Conservation (phyloP, 1,284 basidiomycete genomes). For the Boletellus deceptivus region DNA sequence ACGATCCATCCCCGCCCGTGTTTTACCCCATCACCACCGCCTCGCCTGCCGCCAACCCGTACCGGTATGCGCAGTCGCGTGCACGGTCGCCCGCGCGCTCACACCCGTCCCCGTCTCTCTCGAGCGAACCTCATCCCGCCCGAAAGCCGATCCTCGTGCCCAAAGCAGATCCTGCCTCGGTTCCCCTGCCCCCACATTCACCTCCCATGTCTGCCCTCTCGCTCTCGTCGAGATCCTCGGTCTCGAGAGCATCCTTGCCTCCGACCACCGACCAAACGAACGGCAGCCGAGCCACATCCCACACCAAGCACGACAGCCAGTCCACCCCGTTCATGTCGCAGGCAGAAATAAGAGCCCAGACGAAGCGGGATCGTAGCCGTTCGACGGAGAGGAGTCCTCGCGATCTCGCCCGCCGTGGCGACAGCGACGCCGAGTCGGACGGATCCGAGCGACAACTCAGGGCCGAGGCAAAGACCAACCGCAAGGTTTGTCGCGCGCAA, state of each 20-base stretch:
- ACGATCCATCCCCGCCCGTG: conserved; percentile 28
- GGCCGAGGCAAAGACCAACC: conserved; percentile 71
- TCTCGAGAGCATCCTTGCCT: conserved; percentile 51
- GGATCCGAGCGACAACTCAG: conserved; percentile 54
- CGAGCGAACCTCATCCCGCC: conserved; percentile 32
- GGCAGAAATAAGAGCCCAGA: conserved; percentile 1
- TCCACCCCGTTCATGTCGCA: conserved; percentile 11
- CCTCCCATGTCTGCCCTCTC: conserved; percentile 69
- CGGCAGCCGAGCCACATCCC: conserved; percentile 28
- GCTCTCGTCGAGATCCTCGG: conserved; percentile 66
- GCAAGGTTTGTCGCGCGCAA: conserved; percentile 56
- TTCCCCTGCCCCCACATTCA: conserved; percentile 62
- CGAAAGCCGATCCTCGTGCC: conserved; percentile 22
- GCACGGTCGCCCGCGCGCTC: conserved; percentile 34
- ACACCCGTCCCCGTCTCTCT: conserved; percentile 38
- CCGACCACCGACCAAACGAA: conserved; percentile 34
- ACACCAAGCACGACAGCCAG: conserved; percentile 3
- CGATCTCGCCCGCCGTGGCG: conserved; percentile 13
- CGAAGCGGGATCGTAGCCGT: conserved; percentile 21
- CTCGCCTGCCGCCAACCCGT: conserved; percentile 53
- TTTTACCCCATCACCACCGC: conserved; percentile 60
- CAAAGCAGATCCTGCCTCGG: conserved; percentile 51
- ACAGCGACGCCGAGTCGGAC: conserved; percentile 35
- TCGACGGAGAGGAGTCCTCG: conserved; percentile 18
- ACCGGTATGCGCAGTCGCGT: conserved; percentile 46